Base-by-base conservation (phyloP, 129 eudicot genomes). In the Smallanthus sonchifolius region DNA sequence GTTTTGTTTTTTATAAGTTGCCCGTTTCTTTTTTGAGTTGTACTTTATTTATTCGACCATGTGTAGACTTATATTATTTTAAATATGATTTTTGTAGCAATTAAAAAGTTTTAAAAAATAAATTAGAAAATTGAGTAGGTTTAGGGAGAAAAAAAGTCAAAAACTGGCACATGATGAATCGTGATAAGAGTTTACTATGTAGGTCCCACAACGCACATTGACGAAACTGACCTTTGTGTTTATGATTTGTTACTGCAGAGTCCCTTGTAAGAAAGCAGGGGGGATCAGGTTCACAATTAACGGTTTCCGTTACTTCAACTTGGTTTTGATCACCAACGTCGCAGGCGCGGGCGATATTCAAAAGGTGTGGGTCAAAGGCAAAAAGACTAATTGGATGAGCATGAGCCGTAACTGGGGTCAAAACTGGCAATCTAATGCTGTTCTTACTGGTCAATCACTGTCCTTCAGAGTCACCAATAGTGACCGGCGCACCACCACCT, bases 381-480 rank as follows among this genome's bases (percentile, higher is more conserved):
- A 90, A 0, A 82, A 64, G 71, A 91, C 90, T 1, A 84, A 79
- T 0, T 91, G 97, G 97, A 86, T 91, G 84, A 81, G 76, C 74
- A 84, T 91, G 92, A 91, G 95, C 74, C 80, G 97, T 2, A 91
- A 91, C 63, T 88, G 97, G 97, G 97, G 95, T 10, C 97, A 91
- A 39, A 91, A 91, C 65, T 91, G 97, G 97, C 91, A 91, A 59
- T 84, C 95, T 3, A 86, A 86, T 47, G 72, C 85, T 1, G 87
- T 88, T 49, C 78, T 91, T 20, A 86, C 78, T 0, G 95, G 97
- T 6, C 97, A 91, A 75, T 43, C 95, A 9, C 88, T 91, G 48
- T 91, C 97, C 0, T 88, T 91, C 16, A 73, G 97, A 59, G 95
- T 91, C 16, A 78, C 75, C 10, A 80, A 82, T 32, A 86, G 97